Base-by-base conservation (phyloP, 345 rosid genomes). In the Balakata baccata region DNA sequence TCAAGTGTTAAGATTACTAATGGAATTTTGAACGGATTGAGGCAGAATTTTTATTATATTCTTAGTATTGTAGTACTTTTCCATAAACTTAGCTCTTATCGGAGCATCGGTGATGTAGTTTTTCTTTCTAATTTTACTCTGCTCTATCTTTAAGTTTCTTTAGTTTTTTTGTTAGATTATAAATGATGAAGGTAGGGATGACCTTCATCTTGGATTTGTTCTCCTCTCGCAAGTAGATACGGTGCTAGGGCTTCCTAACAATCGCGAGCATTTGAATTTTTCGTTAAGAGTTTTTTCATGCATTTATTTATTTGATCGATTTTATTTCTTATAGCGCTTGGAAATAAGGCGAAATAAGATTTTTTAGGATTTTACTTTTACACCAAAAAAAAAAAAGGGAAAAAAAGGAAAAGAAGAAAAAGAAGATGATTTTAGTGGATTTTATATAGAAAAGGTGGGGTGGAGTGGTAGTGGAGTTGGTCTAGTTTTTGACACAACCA, bases 271-370 rank as follows among this genome's bases (percentile, higher is more conserved):
- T 67, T 67, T 67, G n/a, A 22, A 66, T 64, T 41, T 63, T 49
- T 10, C 7, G 6, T 17, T 38, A 25, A 66, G 41, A 23, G 22
- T 20, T 20, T 65, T 7, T 9, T 23, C 37, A 22, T 29, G 10
- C 74, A 56, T 52, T 64, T 65, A 29, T 64, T 29, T 64, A 29
- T 22, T 64, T 56, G 66, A 50, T 57, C 11, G 20, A 50, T 46
- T 68, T 34, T 2, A 41, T 20, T 70, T 67, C 68, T 66, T 66
- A 52, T 64, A 68, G 67, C 45, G 62, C 46, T 10, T 23, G 23
- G 14, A 37, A 67, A 67, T 22, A 29, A 47, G 56, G 7, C 47
- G 7, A 46, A 66, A 0, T 14, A 18, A 50, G 7, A 46, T 7
- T 47, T 64, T 39, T 17, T 1, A 17, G 17, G 71, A 7, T 68